phyloP scores from a whole-genome alignment of 2,329 filamentous ascomycete species.

The Aspergillus alliaceus region DNA sequence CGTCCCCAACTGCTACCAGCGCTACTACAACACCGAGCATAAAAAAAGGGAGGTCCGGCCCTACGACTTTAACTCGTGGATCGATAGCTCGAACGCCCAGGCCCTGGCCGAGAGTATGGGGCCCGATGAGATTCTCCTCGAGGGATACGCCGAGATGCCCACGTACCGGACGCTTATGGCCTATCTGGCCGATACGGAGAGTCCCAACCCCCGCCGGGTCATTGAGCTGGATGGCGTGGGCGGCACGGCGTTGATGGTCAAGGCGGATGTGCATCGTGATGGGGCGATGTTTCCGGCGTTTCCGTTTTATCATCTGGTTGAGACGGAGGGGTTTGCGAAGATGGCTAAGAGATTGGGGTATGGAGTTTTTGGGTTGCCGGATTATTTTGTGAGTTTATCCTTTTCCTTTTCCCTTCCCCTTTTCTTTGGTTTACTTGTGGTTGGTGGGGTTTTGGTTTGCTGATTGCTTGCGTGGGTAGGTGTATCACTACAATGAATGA shows the following conservation, averaged over 20 bases:
- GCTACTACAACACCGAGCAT: conserved; percentile 71
- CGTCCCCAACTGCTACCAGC: conserved; percentile 93
- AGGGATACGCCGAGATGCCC: conserved; percentile 89
- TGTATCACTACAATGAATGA: conserved; percentile 89
- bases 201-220: conserved; percentile 60
- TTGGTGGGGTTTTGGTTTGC: neutral
- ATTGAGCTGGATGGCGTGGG: conserved; percentile 89
- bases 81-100: conserved; percentile 79
- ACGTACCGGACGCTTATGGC: conserved; percentile 93
- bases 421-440: neutral
- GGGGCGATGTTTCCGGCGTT: conserved; percentile 99
- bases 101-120: conserved; percentile 77
- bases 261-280: conserved; percentile 94
- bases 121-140: conserved; percentile 86
- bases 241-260: conserved; percentile 87
- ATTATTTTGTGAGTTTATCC: conserved; percentile 76
- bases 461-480: conserved; percentile 49
- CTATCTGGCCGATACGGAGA: conserved; percentile 62
- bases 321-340: conserved; percentile 96
- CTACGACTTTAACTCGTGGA: conserved; percentile 98
- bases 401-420: neutral
- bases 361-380: conserved; percentile 83
- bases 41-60: conserved; percentile 73
- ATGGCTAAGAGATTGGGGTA: conserved; percentile 91
- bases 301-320: conserved; percentile 92